These are phyloP conservation scores for Dissophora ornata DNA, from an alignment of 192 early-diverging fungal genomes.

Conservation along the genomic window DNA sequence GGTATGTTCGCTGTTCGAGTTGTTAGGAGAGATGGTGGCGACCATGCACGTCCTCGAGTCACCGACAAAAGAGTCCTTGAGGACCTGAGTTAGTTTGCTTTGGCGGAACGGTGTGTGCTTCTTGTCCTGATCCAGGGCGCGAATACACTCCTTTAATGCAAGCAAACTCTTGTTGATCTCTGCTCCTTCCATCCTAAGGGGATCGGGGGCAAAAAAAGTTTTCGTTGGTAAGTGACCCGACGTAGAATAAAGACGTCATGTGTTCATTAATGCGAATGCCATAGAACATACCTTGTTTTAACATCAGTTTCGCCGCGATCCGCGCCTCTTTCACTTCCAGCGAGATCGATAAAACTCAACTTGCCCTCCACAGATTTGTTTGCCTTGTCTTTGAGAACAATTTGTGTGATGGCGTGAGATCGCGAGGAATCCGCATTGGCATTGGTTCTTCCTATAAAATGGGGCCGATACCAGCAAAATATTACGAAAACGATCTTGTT, in stretches of 20 bases:
- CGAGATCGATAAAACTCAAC: conserved; percentile 97
- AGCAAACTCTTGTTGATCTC: conserved; percentile 99
- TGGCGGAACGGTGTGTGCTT: conserved; percentile 98
- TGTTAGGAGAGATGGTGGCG: conserved; percentile 96
- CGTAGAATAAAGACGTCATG: no score
- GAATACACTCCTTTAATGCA: conserved; percentile 98
- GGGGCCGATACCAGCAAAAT: not conserved
- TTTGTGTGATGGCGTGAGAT: conserved; percentile 97
- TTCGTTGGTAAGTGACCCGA: not conserved
- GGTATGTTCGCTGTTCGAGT: conserved; percentile 97
- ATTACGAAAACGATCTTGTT: not conserved
- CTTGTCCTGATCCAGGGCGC: conserved; percentile 94
- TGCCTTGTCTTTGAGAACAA: conserved; percentile 78
- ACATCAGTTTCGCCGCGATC: conserved; percentile 94
- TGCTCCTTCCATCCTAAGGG: conserved; percentile 91
- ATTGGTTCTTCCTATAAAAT: conserved; percentile 80
- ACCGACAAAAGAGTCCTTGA: conserved; percentile 98
- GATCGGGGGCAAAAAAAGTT: not conserved
- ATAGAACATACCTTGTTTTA: conserved; percentile 81
- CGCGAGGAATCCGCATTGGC: conserved; percentile 96
- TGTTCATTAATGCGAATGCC: no score
- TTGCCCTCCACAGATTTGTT: conserved; percentile 68
- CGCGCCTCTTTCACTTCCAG: conserved; percentile 97
- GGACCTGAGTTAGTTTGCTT: conserved; percentile 95
- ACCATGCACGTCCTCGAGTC: conserved; percentile 99